Evolutionary conservation across 192 early-diverging fungal genomes (phyloP).

Genomic region (Jimgerdemannia flammicorona): DNA sequence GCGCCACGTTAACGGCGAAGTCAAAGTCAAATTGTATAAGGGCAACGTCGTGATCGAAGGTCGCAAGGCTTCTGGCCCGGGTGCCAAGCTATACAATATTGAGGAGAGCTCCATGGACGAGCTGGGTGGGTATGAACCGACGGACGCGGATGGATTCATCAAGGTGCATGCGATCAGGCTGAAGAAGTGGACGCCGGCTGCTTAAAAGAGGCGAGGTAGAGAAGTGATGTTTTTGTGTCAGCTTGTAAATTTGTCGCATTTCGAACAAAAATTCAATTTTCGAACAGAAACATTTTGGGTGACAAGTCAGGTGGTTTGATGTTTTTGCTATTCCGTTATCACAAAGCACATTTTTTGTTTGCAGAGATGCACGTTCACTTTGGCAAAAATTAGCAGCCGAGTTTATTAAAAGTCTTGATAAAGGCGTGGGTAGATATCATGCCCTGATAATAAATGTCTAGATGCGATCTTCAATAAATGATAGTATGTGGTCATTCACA

Average conservation of each 20-base stretch:
- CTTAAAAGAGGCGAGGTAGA: not conserved
- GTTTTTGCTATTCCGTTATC: no score
- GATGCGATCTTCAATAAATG: no score
- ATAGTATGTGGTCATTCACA: no score
- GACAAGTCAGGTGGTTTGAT: no score
- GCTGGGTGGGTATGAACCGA: conserved; percentile 87
- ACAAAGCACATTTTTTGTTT: no score
- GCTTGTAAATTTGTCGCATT: not conserved
- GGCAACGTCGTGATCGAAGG: conserved; percentile 89
- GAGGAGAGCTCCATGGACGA: conserved; percentile 97
- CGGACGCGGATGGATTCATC: conserved; percentile 96
- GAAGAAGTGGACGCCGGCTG: conserved; percentile 69
- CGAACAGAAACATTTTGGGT: no score
- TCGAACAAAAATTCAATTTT: no score
- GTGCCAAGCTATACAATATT: conserved; percentile 89
- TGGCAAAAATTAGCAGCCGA: no score
- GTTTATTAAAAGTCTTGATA: no score
- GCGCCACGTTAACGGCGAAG: conserved; percentile 84
- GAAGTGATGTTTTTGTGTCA: not conserved
- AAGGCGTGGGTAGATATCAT: no score
- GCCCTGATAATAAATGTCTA: no score
- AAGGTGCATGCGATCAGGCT: conserved; percentile 95
- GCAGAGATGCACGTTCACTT: no score
- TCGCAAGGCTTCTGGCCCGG: conserved; percentile 64
- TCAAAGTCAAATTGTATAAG: conserved; percentile 96